Evolutionary conservation across 495 filamentous ascomycete species (phyloP).

Genomic region (Penicillium maclennaniae): DNA sequence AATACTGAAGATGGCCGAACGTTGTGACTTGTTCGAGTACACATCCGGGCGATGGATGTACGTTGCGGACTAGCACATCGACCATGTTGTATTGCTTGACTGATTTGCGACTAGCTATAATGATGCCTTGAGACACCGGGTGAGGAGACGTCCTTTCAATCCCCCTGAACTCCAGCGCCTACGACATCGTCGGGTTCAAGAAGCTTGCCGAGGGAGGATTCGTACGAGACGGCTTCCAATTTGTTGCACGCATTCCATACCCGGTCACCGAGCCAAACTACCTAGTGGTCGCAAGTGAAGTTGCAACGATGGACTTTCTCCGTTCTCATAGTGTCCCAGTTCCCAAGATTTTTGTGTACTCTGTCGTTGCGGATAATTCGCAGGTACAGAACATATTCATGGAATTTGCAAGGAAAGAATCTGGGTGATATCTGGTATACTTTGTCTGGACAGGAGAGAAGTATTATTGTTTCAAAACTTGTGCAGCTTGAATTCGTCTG

Average conservation of each 20-base stretch:
- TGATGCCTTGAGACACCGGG: conserved; percentile 14
- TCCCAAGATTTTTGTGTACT: conserved; percentile 18
- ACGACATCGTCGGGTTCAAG: conserved; percentile 16
- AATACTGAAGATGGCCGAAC: background rate
- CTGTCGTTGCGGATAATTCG: conserved; percentile 11
- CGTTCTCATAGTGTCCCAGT: conserved; percentile 24
- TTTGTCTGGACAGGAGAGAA: conserved; percentile 7
- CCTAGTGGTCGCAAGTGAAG: conserved; percentile 28
- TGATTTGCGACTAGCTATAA: conserved; percentile 20
- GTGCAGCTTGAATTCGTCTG: conserved; percentile 14
- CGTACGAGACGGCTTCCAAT: conserved; percentile 20
- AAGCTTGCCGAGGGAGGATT: conserved; percentile 35
- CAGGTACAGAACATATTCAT: conserved; percentile 24
- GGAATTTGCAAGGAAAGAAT: conserved; percentile 11
- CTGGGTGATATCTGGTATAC: conserved; percentile 18
- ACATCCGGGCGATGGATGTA: conserved; percentile 13
- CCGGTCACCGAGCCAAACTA: conserved; percentile 5
- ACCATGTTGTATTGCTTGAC: background rate
- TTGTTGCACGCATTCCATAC: conserved; percentile 21
- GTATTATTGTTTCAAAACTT: conserved; percentile 3
- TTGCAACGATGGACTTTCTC: conserved; percentile 33
- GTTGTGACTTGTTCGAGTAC: conserved; percentile 10
- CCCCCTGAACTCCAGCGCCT: conserved; percentile 24
- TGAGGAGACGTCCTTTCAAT: conserved; percentile 23
- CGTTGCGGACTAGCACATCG: background rate